Evolutionary conservation across 345 rosid species (phyloP), one percentile per base, ranked within the genome.

Genomic region (Hevea brasiliensis): DNA sequence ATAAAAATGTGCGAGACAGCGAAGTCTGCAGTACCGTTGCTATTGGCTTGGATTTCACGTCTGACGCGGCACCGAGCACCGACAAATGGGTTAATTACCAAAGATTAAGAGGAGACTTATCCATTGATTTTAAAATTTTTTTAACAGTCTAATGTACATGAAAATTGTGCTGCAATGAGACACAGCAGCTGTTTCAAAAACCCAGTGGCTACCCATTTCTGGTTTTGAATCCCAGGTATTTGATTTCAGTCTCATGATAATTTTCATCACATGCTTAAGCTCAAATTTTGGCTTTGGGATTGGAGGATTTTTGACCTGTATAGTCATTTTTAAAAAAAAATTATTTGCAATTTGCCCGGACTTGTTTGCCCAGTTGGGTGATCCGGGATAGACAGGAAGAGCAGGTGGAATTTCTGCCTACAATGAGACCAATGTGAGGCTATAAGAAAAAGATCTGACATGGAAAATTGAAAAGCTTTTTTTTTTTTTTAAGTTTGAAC

Each of bases 1-100:
- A 51, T 37, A 27, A 61, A 61, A 54, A 57, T 70, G 70, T 70
- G 74, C 51, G 41, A 24, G 78, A 75, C 69, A 75, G 70, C 64
- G 40, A 54, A 26, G 18, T 45, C 17, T 6, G 18, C 53, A 54
- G 54, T n/a, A 26, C 70, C 13, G 50, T 61, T 75, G 73, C 70
- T 8, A 61, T 68, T 75, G 73, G 78, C 20, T 53, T 53, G 62
- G 4, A 51, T 65, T 4, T 41, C 29, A 68, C 20, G 63, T 48
- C 53, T 74, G 78, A 67, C 55, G 61, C 67, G 78, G 78, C 62
- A 68, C 0, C 14, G 0, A 2, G 53, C 65, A 70, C 79, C 74
- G 74, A 70, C 74, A 27, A 70, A 45, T 5, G 45, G 50, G 7
- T 29, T 29, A 50, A 37, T 68, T 59, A 14, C 21, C 12, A 6